phyloP scores from a whole-genome alignment of 2,329 filamentous ascomycete genomes.

The Rhynchosporium agropyri region DNA sequence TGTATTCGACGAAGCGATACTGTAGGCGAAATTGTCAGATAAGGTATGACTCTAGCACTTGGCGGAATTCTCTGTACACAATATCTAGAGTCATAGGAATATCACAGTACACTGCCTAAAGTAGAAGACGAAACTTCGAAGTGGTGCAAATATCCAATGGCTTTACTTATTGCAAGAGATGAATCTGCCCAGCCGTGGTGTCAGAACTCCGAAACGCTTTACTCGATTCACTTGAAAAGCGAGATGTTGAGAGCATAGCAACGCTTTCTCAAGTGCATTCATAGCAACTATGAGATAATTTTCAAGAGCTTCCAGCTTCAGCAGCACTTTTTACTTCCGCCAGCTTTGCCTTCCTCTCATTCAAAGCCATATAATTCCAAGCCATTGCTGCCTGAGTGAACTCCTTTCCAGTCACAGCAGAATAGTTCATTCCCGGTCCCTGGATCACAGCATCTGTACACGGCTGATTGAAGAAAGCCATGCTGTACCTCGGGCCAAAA shows the following conservation, averaged over 20 bases:
- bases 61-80: too few relatives aligned
- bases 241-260: neutral
- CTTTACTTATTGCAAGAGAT: too few relatives aligned
- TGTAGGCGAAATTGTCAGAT: too few relatives aligned
- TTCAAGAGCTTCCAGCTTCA: constrained; percentile 12
- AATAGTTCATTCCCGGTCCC: constrained; percentile 64
- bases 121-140: too few relatives aligned
- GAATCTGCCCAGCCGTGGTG: too few relatives aligned
- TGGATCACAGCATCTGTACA: constrained; percentile 60
- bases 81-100: too few relatives aligned
- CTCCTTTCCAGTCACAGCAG: constrained; percentile 59
- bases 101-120: too few relatives aligned
- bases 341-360: constrained; percentile 49
- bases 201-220: too few relatives aligned
- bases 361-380: constrained; percentile 56
- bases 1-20: too few relatives aligned
- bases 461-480: constrained; percentile 69
- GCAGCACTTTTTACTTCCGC: constrained; percentile 19
- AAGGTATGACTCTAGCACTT: too few relatives aligned
- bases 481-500: constrained; percentile 63
- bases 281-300: neutral
- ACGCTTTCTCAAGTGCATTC: neutral
- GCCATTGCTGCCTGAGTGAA: constrained; percentile 61
- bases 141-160: too few relatives aligned
- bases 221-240: neutral